Evolutionary conservation across 2,329 filamentous ascomycete genomes (phyloP), one percentile per base, ranked within the genome.

Genomic region (Dendryphion nanum): DNA sequence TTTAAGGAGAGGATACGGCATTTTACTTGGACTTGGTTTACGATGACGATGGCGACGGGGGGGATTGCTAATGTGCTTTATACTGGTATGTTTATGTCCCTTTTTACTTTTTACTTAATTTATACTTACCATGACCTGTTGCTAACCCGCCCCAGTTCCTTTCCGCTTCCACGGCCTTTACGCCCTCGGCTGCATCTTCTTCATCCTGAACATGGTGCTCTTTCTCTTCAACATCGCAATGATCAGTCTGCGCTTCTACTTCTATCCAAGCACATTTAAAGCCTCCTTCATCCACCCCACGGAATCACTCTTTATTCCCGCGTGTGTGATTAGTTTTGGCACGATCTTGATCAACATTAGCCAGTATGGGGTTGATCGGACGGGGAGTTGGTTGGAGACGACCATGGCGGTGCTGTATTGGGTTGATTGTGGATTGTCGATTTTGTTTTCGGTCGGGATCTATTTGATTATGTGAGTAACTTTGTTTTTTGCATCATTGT

Each of bases 21-120:
- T 63, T 76, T 81, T 47, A 82, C 80, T 1, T 91, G 86, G 86
- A 89, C 85, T 0, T 91, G 82, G 75, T 91, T 89, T 54, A 87
- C 85, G 13, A 69, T 82, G 63, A 81, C 78, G 1, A 83, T 81
- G 77, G 77, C 77, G 2, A 81, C 77, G 0, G 77, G 77, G 4
- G 77, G 77, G 0, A 68, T 81, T 42, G 78, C 79, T 4, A 82
- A 82, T 61, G 77, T 80, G 5, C 51, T 83, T 17, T 73, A 78
- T 52, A 60, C 63, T 35, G 67, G 82, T 84, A 68, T 47, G 68
- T 63, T n/a, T 26, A 8, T 26, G 8, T 26, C 23, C n/a, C 23
- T 26, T n/a, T 26, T n/a, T 26, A 8, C n/a, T n/a, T 26, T n/a
- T 26, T n/a, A 8, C 23, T 26, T n/a, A 8, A n/a, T 8, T 8